Conservation (phyloP, 192 early-diverging fungal genomes). For the Podila epicladia region DNA sequence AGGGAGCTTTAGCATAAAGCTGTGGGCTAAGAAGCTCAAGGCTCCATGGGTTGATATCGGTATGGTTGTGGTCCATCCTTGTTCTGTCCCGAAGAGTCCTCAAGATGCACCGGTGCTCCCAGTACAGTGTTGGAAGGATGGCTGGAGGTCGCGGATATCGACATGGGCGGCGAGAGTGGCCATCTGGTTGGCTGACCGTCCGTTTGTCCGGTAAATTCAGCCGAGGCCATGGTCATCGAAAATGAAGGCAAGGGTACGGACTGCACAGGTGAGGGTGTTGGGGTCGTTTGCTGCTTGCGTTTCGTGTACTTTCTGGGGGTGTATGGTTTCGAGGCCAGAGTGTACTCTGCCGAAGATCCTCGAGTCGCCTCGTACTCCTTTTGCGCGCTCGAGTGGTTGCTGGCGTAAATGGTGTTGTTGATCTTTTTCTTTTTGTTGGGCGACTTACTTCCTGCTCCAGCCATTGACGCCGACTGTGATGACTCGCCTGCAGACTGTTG, state of each 20-base stretch:
- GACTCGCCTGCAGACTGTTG: background rate
- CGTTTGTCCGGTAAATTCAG: background rate
- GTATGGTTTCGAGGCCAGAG: conserved; percentile 7
- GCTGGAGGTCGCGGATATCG: too few species aligned
- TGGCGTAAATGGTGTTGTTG: conserved; percentile 49
- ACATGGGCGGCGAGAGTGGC: too few species aligned
- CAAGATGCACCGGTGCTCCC: too few species aligned
- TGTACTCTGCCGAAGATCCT: background rate
- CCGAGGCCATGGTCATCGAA: background rate
- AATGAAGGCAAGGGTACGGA: background rate
- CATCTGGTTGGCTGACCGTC: too few species aligned
- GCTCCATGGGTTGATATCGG: too few species aligned
- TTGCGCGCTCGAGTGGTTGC: conserved; percentile 31
- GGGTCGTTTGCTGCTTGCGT: conserved; percentile 6
- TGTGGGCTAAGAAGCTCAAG: too few species aligned
- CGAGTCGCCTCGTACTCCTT: conserved; percentile 16
- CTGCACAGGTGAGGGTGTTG: background rate
- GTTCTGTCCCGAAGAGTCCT: too few species aligned
- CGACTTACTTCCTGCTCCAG: conserved; percentile 24
- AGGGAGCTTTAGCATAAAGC: too few species aligned
- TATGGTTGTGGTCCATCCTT: too few species aligned
- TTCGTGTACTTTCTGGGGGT: conserved; percentile 37
- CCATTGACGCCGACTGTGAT: background rate
- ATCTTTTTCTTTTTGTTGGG: conserved; percentile 42
- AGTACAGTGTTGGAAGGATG: too few species aligned